Conservation (phyloP, 2,329 filamentous ascomycete genomes). For the Zarea fungicola region DNA sequence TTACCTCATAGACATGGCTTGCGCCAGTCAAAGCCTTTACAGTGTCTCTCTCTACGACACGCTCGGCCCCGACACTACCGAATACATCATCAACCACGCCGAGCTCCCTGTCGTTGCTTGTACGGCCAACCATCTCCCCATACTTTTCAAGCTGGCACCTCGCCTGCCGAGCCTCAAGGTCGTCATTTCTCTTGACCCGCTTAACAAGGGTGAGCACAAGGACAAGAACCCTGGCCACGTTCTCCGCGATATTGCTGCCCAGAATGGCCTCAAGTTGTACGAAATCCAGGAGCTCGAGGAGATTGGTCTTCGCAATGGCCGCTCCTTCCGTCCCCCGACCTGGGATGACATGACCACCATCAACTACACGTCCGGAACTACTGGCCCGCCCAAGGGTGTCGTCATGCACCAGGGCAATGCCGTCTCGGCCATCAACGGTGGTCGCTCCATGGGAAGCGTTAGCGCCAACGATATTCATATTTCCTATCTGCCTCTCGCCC, state of each 20-base stretch:
- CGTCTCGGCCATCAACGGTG: slow-evolving; percentile 65
- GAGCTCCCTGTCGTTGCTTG: slow-evolving; percentile 69
- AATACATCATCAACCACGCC: slow-evolving; percentile 94
- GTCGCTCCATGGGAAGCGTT: slow-evolving; percentile 52
- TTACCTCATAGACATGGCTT: slow-evolving; percentile 63
- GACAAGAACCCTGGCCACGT: slow-evolving; percentile 76
- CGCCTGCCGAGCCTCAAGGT: slow-evolving; percentile 76
- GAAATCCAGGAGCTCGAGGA: slow-evolving; percentile 77
- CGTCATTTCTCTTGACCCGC: slow-evolving; percentile 79
- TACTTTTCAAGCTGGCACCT: slow-evolving; percentile 73
- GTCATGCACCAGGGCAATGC: slow-evolving; percentile 68
- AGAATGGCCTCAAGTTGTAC: slow-evolving; percentile 72
- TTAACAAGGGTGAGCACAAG: slow-evolving; percentile 71
- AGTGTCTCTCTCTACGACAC: slow-evolving; percentile 96
- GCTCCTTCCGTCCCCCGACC: slow-evolving; percentile 66
- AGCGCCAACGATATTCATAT: slow-evolving; percentile 56
- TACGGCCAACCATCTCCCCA: slow-evolving; percentile 74
- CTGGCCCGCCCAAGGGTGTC: slow-evolving; percentile 52
- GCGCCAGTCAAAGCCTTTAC: slow-evolving; percentile 81
- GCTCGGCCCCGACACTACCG: slow-evolving; percentile 84
- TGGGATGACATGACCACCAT: slow-evolving; percentile 79
- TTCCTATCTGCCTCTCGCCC: slow-evolving; percentile 89
- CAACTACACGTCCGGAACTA: slow-evolving; percentile 63
- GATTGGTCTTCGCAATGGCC: slow-evolving; percentile 65
- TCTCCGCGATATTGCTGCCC: slow-evolving; percentile 67